These are phyloP conservation scores for Pseudozyma pruni DNA, from an alignment of 1,284 basidiomycete species.

Conservation along the genomic window DNA sequence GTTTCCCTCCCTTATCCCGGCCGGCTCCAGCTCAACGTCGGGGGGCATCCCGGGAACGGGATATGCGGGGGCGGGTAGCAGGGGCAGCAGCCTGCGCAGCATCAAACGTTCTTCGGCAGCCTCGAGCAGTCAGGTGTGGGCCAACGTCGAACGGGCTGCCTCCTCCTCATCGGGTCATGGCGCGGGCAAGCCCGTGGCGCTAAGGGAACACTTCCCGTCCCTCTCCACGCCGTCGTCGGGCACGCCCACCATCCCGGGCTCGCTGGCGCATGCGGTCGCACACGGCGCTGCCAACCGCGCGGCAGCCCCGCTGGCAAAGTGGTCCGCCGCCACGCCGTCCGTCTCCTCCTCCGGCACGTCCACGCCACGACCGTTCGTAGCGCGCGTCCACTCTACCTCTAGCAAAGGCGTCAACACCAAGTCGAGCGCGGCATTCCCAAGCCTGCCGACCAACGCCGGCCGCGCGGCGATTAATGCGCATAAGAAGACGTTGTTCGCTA, in stretches of 20 bases:
- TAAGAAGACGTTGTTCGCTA: slow-evolving; percentile 55
- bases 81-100: slow-evolving; percentile 82
- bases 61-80: slow-evolving; percentile 14
- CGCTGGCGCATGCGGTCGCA: slow-evolving; percentile 47
- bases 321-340: slow-evolving; percentile 3
- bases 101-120: slow-evolving; percentile 77
- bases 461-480: slow-evolving; percentile 52
- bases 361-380: slow-evolving; percentile 30
- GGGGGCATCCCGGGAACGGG: slow-evolving; percentile 3
- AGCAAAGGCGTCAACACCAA: slow-evolving; percentile 26
- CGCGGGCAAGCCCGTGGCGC: slow-evolving; percentile 24
- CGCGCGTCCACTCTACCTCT: slow-evolving; percentile 8
- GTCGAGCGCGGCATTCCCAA: slow-evolving; percentile 46
- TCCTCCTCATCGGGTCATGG: slow-evolving; percentile 39
- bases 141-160: slow-evolving; percentile 86
- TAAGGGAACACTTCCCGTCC: slow-evolving; percentile 54
- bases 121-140: slow-evolving; percentile 79
- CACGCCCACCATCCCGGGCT: slow-evolving; percentile 46
- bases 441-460: slow-evolving; percentile 52
- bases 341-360: neutral
- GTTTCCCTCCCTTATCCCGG: slow-evolving; percentile 40
- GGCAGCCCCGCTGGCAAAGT: slow-evolving; percentile 11
- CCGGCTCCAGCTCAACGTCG: neutral
- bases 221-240: slow-evolving; percentile 33
- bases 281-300: slow-evolving; percentile 17